Conservation (phyloP, 495 filamentous ascomycete species). For the Polyplosphaeria fusca region DNA sequence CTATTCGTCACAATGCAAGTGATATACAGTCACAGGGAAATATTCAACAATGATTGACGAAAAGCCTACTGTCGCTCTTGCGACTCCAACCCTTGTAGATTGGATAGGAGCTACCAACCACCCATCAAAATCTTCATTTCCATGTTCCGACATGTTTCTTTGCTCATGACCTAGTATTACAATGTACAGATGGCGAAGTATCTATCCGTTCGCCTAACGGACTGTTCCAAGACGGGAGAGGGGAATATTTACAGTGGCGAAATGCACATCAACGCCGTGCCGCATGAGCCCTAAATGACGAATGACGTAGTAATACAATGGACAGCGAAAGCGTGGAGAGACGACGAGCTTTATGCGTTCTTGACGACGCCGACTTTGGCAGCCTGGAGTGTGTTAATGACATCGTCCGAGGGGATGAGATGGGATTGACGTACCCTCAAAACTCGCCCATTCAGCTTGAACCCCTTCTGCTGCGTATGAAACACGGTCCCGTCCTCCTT, state of each 20-base stretch:
- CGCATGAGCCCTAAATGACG: neutral
- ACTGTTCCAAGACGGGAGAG: slow-evolving; percentile 19
- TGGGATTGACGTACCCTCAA: slow-evolving; percentile 62
- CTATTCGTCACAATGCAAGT: too few species aligned
- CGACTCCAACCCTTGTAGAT: too few species aligned
- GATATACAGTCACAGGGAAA: too few species aligned
- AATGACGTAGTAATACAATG: neutral
- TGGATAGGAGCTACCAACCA: too few species aligned
- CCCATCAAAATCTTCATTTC: too few species aligned
- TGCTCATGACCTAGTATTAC: too few species aligned
- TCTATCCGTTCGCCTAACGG: neutral
- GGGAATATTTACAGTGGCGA: slow-evolving; percentile 20
- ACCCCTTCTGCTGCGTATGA: slow-evolving; percentile 92
- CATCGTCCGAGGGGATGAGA: too few species aligned
- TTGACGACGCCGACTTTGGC: slow-evolving; percentile 94
- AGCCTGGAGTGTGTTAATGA: slow-evolving; percentile 51
- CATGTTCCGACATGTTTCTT: too few species aligned
- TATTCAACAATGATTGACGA: too few species aligned
- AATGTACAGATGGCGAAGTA: slow-evolving; percentile 6
- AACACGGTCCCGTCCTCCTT: slow-evolving; percentile 91
- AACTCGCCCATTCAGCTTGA: slow-evolving; percentile 82
- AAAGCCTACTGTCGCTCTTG: too few species aligned
- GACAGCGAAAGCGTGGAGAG: neutral
- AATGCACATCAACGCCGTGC: slow-evolving; percentile 6
- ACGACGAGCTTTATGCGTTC: slow-evolving; percentile 48